Evolutionary conservation across 1,139 yeast genomes (phyloP).

Genomic region (Ogataea hybrid): DNA sequence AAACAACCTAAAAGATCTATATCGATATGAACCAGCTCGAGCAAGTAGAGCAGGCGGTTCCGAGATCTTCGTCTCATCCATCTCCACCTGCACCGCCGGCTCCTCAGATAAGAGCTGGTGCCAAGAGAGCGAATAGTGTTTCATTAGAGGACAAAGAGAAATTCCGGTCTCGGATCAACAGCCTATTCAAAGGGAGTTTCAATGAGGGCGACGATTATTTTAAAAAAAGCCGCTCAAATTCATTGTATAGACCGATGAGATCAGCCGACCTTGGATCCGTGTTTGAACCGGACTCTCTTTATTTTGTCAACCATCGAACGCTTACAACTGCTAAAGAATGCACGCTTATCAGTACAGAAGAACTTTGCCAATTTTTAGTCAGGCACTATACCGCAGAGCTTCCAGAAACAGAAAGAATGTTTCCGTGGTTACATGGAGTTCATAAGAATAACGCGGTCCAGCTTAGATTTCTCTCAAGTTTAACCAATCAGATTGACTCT

Average conservation of each 20-base stretch:
- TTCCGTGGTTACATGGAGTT: conserved; percentile 91
- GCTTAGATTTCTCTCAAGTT: conserved; percentile 32
- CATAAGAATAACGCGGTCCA: conserved; percentile 53
- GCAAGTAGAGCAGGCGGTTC: conserved; percentile 10
- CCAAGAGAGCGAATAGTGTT: conserved; percentile 30
- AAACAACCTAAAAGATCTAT: neutral
- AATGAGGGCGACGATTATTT: conserved; percentile 12
- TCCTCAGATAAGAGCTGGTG: conserved; percentile 18
- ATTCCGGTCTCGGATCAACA: conserved; percentile 24
- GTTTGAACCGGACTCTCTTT: conserved; percentile 19
- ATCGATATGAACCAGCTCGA: conserved; percentile 11
- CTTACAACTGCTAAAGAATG: conserved; percentile 14
- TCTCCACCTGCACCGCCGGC: neutral
- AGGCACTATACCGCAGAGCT: conserved; percentile 51
- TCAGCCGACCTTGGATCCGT: conserved; percentile 1
- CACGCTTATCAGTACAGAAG: conserved; percentile 25
- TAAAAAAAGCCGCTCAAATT: conserved; percentile 13
- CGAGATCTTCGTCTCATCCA: conserved; percentile 4
- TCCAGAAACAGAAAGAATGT: conserved; percentile 67
- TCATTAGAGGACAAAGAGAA: conserved; percentile 29
- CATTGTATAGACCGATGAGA: conserved; percentile 9
- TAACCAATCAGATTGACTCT: conserved; percentile 15
- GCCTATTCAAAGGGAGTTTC: conserved; percentile 17
- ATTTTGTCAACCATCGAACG: conserved; percentile 19
- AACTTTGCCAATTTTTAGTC: conserved; percentile 35